A percentile compares a stretch with the other conserved stretches of the same genome.
Evolutionary conservation across 257 asterid species (phyloP).

Genomic region (Solanum arcanum): DNA sequence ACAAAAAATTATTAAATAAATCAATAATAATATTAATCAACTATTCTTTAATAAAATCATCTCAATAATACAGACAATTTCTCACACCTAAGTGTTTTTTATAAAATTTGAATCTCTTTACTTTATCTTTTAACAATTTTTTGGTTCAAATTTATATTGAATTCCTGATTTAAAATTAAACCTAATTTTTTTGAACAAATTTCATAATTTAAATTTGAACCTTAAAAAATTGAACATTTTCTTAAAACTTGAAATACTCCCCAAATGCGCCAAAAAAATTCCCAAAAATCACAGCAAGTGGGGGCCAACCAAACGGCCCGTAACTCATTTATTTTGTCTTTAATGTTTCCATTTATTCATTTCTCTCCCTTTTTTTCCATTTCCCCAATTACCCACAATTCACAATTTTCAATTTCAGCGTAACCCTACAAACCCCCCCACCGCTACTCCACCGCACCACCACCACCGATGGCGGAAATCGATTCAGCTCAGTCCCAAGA

Average conservation of each 20-base stretch:
- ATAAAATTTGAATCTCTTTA: background rate
- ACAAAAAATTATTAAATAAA: no score
- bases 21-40: no score
- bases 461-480: constrained; percentile 22
- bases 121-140: no score
- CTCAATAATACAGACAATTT: background rate
- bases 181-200: no score
- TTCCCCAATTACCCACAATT: background rate
- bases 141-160: background rate
- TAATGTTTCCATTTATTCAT: background rate
- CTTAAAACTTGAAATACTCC: background rate
- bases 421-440: background rate
- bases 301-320: no score
- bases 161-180: no score
- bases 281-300: background rate
- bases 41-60: background rate
- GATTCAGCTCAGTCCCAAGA: background rate
- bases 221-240: background rate
- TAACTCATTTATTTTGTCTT: background rate
- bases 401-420: background rate
- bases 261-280: background rate
- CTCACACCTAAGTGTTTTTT: background rate
- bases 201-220: no score
- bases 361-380: background rate
- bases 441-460: background rate